These are phyloP conservation scores for Didymella lethalis DNA, from an alignment of 2,329 filamentous ascomycete species.

Conservation along the genomic window DNA sequence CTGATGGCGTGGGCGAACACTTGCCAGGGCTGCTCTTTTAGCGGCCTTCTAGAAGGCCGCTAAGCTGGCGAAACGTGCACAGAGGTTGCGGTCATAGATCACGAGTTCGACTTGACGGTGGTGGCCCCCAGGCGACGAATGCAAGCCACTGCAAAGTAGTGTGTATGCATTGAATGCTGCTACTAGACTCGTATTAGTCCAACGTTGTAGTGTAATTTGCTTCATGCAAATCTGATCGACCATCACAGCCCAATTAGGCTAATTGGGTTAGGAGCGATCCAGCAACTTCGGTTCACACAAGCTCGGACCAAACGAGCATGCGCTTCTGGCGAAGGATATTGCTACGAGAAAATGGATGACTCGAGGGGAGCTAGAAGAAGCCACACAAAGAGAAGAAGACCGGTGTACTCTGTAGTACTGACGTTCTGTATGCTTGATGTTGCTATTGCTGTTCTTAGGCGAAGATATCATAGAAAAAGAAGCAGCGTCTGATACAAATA, in stretches of 20 bases:
- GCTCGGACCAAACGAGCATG: neutral
- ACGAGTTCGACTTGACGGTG: constrained; percentile 21
- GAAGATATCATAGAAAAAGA: neutral
- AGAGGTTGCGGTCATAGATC: constrained; percentile 23
- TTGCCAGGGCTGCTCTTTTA: constrained; percentile 31
- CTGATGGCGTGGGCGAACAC: constrained; percentile 40
- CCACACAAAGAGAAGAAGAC: neutral
- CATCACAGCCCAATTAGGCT: neutral
- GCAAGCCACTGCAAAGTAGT: constrained; percentile 22
- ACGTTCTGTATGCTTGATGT: neutral
- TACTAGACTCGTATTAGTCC: constrained; percentile 15
- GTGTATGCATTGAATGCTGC: constrained; percentile 20
- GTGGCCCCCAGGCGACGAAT: constrained; percentile 23
- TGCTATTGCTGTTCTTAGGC: neutral
- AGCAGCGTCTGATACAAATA: neutral
- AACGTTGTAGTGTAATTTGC: constrained; percentile 8
- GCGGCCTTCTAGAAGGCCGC: constrained; percentile 43
- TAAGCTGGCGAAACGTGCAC: constrained; percentile 40
- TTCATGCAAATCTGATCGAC: constrained; percentile 15
- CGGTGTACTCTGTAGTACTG: neutral
- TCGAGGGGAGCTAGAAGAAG: neutral
- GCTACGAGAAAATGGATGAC: neutral
- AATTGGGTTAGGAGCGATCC: neutral
- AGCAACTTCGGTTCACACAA: neutral
- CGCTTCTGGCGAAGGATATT: neutral